Evolutionary conservation across 106 monocot species (phyloP), one percentile per base, ranked within the genome.

Genomic region (Phalaenopsis equestris): DNA sequence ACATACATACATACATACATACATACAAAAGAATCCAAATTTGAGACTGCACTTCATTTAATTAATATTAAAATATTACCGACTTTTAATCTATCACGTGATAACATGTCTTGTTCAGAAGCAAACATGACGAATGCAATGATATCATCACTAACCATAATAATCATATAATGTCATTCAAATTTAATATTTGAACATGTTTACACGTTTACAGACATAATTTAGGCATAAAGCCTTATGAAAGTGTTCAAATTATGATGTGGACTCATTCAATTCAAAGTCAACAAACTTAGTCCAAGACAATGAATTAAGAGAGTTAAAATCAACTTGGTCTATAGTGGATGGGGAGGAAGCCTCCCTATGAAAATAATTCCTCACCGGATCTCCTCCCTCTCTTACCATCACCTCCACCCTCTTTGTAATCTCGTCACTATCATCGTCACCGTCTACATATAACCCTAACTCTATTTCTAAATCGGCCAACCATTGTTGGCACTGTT

Each of bases 401-500:
- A 3, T 48, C 48, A 48, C 75, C 11, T 18, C 39, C 8, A 5
- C 49, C 76, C 7, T 21, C 19, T 43, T 49, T 3, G 6, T 52
- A 52, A 42, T 19, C n/a, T 24, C n/a, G 5, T 75, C n/a, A 8
- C 1, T 30, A 10, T 56, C 75, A 6, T 6, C 78, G 9, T 65
- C 81, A 38, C 6, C 30, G 6, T 65, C 18, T 6, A 49, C 81
- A 72, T 81, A 81, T 55, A 89, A 48, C 19, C 84, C 90, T 5
- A 92, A 82, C 83, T 92, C 90, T 48, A 90, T 90, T 78, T 92
- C 92, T 78, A 92, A 81, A 24, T 86, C 72, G 19, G 82, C 77
- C 68, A 90, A 79, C 92, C 87, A 92, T 17, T 55, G 55, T 14
- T 4, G n/a, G 68, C 73, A n/a, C 61, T 61, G n/a, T 21, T 61